Evolutionary conservation across 2,329 filamentous ascomycete genomes (phyloP), one percentile per base, ranked within the genome.

Genomic region (Chaetomiaceae sp.): DNA sequence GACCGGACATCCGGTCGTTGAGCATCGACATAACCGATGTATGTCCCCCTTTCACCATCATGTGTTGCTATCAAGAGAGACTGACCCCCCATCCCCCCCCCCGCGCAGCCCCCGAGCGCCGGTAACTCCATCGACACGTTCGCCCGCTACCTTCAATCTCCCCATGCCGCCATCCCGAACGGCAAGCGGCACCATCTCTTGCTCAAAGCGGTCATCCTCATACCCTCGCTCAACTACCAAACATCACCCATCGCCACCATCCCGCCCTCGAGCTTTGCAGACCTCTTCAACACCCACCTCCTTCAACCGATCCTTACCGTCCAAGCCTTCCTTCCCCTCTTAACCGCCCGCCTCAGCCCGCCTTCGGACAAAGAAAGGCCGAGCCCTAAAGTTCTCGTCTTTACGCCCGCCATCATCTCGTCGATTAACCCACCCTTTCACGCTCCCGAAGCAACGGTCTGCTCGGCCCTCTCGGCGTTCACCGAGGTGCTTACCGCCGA

Each of bases 251-350:
- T 97, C 57, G 89, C 90, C 57, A 91, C 89, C 4, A 86, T 96
- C 54, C 84, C 89, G 6, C 85, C 89, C 0, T 88, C 89, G 27
- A 85, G 82, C 63, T 94, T 95, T 74, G 89, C 89, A 58, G 90
- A 96, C 66, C 86, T 90, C 30, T 84, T 97, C 68, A 96, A 96
- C 69, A 92, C 90, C 14, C 91, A 95, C 65, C 80, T 99, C 11
- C 79, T 97, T 50, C 87, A 90, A 53, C 92, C 92, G 1, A 90
- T 97, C 60, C 80, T 95, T 48, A 90, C 88, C 5, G 85, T 91
- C 34, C 91, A 96, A 71, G 81, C 89, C 48, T 94, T 97, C 72
- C 77, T 97, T n/a, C 87, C 87, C 0, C 81, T 91, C 27, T 77
- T 91, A 48, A 87, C 81, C 3, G 76, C 77, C 10, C 77, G 82